Conservation (phyloP, 495 filamentous ascomycete species). For the Friedmanniomyces simplex region DNA sequence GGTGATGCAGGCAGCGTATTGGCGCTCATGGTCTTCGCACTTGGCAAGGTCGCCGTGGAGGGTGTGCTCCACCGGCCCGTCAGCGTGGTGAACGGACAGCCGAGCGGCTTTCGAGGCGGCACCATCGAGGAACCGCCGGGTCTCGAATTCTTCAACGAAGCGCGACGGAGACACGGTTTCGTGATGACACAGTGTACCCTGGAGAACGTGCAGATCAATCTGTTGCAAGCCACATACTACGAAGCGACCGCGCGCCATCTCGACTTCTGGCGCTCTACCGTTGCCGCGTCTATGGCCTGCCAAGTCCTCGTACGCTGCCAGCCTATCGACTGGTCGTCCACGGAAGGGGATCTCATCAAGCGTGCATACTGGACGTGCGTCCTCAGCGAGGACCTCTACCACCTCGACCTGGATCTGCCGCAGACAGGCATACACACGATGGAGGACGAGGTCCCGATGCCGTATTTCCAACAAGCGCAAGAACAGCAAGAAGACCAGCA, state of each 20-base stretch:
- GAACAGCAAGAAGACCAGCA: constrained; percentile 20
- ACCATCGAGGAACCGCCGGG: constrained; percentile 42
- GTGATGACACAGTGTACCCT: constrained; percentile 43
- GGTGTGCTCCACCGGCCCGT: constrained; percentile 38
- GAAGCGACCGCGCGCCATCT: constrained; percentile 24
- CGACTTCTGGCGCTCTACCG: constrained; percentile 50
- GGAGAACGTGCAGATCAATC: constrained; percentile 47
- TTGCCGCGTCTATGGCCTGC: constrained; percentile 42
- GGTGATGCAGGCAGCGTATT: constrained; percentile 40
- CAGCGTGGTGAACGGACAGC: constrained; percentile 33
- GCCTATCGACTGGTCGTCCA: constrained; percentile 37
- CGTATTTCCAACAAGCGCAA: constrained; percentile 42
- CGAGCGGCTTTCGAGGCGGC: constrained; percentile 45
- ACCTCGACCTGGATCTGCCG: constrained; percentile 47
- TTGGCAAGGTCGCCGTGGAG: constrained; percentile 45
- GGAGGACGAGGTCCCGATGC: constrained; percentile 41
- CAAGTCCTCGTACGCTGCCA: constrained; percentile 44
- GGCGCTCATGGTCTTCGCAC: constrained; percentile 46
- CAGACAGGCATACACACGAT: constrained; percentile 42
- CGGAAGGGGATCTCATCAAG: constrained; percentile 41
- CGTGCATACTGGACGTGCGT: constrained; percentile 49
- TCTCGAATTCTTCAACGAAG: constrained; percentile 49
- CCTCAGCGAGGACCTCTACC: constrained; percentile 45
- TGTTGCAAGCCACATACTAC: constrained; percentile 31
- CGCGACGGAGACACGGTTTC: constrained; percentile 47